Evolutionary conservation across 345 rosid species (phyloP), one percentile per base, ranked within the genome.

Genomic region (Populus euphratica): DNA sequence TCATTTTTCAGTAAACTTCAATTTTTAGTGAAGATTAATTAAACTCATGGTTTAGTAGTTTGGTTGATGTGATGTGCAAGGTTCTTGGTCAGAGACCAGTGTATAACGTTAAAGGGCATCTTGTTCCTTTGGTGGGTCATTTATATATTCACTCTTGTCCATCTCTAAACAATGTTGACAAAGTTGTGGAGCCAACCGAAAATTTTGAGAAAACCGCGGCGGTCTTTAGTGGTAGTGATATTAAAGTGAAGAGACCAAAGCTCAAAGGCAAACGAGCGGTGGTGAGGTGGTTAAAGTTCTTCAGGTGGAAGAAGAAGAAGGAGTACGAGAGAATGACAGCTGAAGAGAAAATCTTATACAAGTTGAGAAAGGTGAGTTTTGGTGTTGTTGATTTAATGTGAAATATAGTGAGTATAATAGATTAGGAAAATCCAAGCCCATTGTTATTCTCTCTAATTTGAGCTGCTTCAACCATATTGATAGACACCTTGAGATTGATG

Each of bases 301-400:
- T 96, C 85, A 87, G 97, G 79, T 92, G 92, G 91, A 94, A 96
- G 92, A 96, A 93, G 85, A 94, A 91, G 91, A 96, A 90, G 86
- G 97, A 91, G 56, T 87, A 82, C 44, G 91, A 88, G 81, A 90
- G 97, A 83, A 92, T 96, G 99, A 96, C 97, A 25, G 72, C 85
- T 4, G 98, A 94, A 84, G 97, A 96, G 82, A 94, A 90, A 76
- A 68, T 92, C 75, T 77, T 93, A 47, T 90, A 81, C 88, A 96
- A 96, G 81, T 82, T 96, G 79, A 88, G 80, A 69, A 93, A 89
- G 97, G 97, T 90, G 49, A 29, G 69, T 38, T 56, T 62, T 9
- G 10, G 31, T 71, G 27, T 73, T 52, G 54, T 20, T 13, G 61
- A 7, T 70, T 61, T 44, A 50, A 66, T 44, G 49, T 65, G 29